Base-by-base conservation (phyloP, 306 rosid genomes). In the Heteromeles arbutifolia region DNA sequence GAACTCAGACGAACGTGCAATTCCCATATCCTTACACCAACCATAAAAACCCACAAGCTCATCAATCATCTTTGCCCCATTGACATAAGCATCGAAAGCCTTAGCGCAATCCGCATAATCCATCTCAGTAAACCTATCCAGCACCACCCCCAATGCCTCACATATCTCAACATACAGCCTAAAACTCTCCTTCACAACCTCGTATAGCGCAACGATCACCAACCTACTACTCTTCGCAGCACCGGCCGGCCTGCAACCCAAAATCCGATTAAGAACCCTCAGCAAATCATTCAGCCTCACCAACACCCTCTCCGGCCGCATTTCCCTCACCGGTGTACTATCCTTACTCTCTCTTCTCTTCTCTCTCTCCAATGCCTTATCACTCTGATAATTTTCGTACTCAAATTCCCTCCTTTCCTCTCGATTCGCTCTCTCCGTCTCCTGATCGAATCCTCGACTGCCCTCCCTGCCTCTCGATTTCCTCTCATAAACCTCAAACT, bases 11-110 rank as follows among this genome's bases (percentile, higher is more conserved):
- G 98, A 83, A 83, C 85, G 73, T 3, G 92, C 91, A 74, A 93
- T 82, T 21, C 98, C 97, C 74, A 69, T 70, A 58, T 90, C 93
- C 81, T 88, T 93, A 64, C 96, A 93, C 98, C 93, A 91, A 75
- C 78, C 75, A 53, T 91, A 91, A 84, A 93, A 93, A 57, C 67
- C 90, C 14, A 69, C 86, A 13, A 94, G 85, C 71, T 86, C 93
- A 83, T 91, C 94, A 70, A 90, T 85, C 85, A 77, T 79, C 82
- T 88, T 94, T 0, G 92, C 88, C 3, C 94, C 88, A 68, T 44
- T 56, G 5, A 88, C 94, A 81, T 88, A 93, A 70, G 76, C 82
- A 72, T 91, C 87, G 67, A 91, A 93, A 32, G 91, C 91, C 73
- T 84, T 84, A 1, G 80, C 88, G 78, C 91, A 88, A 76, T 88